Percentiles rank a stretch among this genome's conserved stretches.
phyloP scores from a whole-genome alignment of 2,329 filamentous ascomycete genomes.

The Aspergillus floridensis region DNA sequence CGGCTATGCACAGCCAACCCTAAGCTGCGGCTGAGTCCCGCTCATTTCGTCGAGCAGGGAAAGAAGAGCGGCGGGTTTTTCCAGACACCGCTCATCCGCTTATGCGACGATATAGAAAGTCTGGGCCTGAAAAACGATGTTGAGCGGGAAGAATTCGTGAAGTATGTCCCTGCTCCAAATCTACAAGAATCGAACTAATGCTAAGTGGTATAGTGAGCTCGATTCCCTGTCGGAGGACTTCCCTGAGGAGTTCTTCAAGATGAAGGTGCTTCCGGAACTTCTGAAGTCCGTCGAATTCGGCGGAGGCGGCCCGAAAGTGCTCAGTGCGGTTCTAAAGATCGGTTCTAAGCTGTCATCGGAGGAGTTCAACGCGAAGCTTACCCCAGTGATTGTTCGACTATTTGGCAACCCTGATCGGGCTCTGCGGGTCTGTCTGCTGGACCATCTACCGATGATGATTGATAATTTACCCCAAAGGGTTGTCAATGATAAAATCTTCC shows the following conservation, averaged over 20 bases:
- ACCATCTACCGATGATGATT: slow-evolving; percentile 87
- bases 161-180: slow-evolving; percentile 46
- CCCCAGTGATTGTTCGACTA: slow-evolving; percentile 79
- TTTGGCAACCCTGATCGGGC: slow-evolving; percentile 91
- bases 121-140: slow-evolving; percentile 80
- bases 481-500: slow-evolving; percentile 96
- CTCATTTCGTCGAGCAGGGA: slow-evolving; percentile 87
- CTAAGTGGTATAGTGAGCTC: slow-evolving; percentile 58
- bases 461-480: slow-evolving; percentile 82
- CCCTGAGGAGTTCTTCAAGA: slow-evolving; percentile 95
- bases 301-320: slow-evolving; percentile 88
- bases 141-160: slow-evolving; percentile 81
- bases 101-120: slow-evolving; percentile 90
- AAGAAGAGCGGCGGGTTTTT: slow-evolving; percentile 81
- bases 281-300: slow-evolving; percentile 99
- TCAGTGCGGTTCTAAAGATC: slow-evolving; percentile 86
- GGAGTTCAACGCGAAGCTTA: slow-evolving; percentile 81
- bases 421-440: slow-evolving; percentile 83
- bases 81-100: slow-evolving; percentile 83
- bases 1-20: slow-evolving; percentile 84
- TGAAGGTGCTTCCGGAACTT: slow-evolving; percentile 91
- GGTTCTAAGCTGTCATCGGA: slow-evolving; percentile 81
- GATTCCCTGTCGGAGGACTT: slow-evolving; percentile 89
- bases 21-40: slow-evolving; percentile 79
- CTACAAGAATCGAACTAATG: background rate